Base-by-base conservation (phyloP, 169 alveolate genomes). In the Eimeria acervulina region DNA sequence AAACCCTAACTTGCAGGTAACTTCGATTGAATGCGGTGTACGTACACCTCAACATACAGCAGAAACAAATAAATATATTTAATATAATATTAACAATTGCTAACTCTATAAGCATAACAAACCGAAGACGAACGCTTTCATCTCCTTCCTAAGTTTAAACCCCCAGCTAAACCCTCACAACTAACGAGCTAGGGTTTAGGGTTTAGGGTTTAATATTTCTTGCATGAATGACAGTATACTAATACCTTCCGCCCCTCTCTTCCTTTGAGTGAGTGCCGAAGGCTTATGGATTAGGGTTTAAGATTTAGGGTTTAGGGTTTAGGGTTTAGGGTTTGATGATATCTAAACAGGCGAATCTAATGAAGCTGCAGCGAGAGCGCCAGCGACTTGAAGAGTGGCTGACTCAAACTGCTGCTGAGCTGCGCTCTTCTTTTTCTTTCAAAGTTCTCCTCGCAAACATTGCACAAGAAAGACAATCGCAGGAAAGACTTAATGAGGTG, bases 1-100 rank as follows among this genome's bases (percentile, higher is more conserved):
- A 47, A 94, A 68, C n/a, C 96, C 96, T 1, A 72, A 94, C 33
- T 6, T 78, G 5, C 93, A 78, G 78, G 96, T 68, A 36, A 66
- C 31, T 7, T 47, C 55, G 12, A 7, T 47, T 47, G 19, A 47
- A n/a, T n/a, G n/a, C n/a, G 55, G 55, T 47, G 55, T 47, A 47
- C 12, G 55, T 47, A 47, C 55, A 47, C 55, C 55, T 47, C 55
- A 47, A 47, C 12, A 47, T 47, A 47, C 55, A 47, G 55, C 55
- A 7, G 55, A 38, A 10, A 5, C 40, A 28, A 66, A 28, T 66
- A 66, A 28, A 23, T 26, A n/a, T n/a, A n/a, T n/a, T n/a, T n/a
- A n/a, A n/a, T n/a, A n/a, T n/a, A n/a, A n/a, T n/a, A n/a, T n/a
- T n/a, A n/a, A n/a, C n/a, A n/a, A n/a, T n/a, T n/a, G n/a, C n/a